phyloP scores from a whole-genome alignment of 805 yeast species.

The Candida taoyuanica region DNA sequence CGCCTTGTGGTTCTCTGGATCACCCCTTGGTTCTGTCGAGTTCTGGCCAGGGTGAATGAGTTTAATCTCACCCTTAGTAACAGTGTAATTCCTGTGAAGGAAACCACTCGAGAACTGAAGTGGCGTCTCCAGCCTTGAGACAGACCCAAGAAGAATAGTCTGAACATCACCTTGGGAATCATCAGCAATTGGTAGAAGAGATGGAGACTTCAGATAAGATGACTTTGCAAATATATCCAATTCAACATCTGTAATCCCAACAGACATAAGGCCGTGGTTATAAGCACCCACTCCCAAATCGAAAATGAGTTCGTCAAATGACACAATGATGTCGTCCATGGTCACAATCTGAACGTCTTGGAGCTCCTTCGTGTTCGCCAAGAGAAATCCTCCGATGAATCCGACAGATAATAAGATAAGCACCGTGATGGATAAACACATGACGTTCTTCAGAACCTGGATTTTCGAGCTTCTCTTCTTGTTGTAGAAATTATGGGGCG shows the following conservation, averaged over 20 bases:
- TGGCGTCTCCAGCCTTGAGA: conserved; percentile 63
- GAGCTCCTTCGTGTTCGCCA: conserved; percentile 84
- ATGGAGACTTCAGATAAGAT: conserved; percentile 34
- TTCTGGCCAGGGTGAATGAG: conserved; percentile 65
- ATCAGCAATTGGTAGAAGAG: conserved; percentile 9
- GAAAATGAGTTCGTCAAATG: conserved; percentile 81
- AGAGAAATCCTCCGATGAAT: conserved; percentile 73
- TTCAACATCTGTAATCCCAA: conserved; percentile 59
- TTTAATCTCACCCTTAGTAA: conserved; percentile 66
- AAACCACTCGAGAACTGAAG: conserved; percentile 74
- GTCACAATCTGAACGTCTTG: conserved; percentile 56
- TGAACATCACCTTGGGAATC: conserved; percentile 27
- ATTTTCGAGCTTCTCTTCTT: conserved; percentile 26
- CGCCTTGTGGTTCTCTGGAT: conserved; percentile 24
- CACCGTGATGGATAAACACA: conserved; percentile 33
- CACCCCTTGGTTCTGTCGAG: conserved; percentile 23
- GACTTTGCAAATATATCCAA: conserved; percentile 83
- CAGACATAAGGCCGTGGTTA: conserved; percentile 81
- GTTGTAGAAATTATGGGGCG: conserved; percentile 46
- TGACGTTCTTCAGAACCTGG: conserved; percentile 30
- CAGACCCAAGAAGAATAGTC: conserved; percentile 74
- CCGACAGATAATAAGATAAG: conserved; percentile 61
- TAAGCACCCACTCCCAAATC: conserved; percentile 72
- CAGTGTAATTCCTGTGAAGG: conserved; percentile 53
- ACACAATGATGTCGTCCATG: conserved; percentile 69